Evolutionary conservation across 805 yeast species (phyloP).

Genomic region (Komagataella phaffii): DNA sequence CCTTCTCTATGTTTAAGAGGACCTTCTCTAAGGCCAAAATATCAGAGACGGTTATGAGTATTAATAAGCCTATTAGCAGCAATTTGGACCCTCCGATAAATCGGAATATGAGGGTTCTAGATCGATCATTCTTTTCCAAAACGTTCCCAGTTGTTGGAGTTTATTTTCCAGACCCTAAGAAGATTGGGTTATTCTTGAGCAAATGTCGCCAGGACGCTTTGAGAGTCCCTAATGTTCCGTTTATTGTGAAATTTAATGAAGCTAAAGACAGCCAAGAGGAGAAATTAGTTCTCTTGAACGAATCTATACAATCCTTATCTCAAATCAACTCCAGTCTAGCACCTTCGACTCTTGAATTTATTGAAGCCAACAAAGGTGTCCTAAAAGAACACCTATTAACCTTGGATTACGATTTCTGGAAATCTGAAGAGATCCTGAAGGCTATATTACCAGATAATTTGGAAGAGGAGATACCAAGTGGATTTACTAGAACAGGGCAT

Average conservation of each 20-base stretch:
- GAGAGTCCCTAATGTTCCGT: slow-evolving; percentile 56
- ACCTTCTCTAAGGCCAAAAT: neutral
- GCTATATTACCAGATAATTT: slow-evolving; percentile 65
- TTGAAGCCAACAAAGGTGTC: slow-evolving; percentile 32
- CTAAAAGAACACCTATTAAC: slow-evolving; percentile 39
- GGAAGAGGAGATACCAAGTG: slow-evolving; percentile 68
- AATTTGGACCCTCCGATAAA: slow-evolving; percentile 47
- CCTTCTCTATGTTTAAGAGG: neutral
- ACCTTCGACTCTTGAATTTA: slow-evolving; percentile 24
- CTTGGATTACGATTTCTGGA: slow-evolving; percentile 74
- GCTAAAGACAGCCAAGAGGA: slow-evolving; percentile 18
- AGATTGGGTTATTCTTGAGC: slow-evolving; percentile 50
- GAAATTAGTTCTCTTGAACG: slow-evolving; percentile 50
- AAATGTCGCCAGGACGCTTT: slow-evolving; percentile 45
- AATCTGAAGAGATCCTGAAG: slow-evolving; percentile 70
- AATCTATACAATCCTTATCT: slow-evolving; percentile 25
- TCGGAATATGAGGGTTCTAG: slow-evolving; percentile 50
- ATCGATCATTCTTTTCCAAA: slow-evolving; percentile 47
- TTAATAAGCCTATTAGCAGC: neutral
- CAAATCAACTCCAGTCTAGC: slow-evolving; percentile 26
- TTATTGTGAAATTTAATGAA: slow-evolving; percentile 34
- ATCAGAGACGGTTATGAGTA: neutral
- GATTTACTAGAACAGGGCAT: slow-evolving; percentile 91
- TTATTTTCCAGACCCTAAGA: slow-evolving; percentile 50
- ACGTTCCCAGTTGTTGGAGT: slow-evolving; percentile 56